A percentile compares a stretch with the other conserved stretches of the same genome.
Conservation (phyloP, 441 rosid genomes). For the Erysimum cheiri region DNA sequence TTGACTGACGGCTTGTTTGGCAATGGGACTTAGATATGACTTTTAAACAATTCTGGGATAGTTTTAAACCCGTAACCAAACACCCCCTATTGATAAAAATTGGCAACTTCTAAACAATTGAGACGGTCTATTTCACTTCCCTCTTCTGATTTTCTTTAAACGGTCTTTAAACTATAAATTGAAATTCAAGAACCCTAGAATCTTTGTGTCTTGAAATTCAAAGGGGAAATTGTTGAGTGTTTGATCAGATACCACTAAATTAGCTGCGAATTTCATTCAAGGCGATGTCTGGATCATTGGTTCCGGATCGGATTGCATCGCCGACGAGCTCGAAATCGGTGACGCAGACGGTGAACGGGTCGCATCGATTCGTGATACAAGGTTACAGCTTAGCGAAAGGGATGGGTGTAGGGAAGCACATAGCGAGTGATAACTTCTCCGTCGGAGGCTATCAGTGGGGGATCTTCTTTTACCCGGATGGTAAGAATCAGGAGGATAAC, state of each 20-base stretch:
- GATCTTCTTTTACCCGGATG: constrained; percentile 81
- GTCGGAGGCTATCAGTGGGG: constrained; percentile 85
- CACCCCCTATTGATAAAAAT: neutral
- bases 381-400: constrained; percentile 79
- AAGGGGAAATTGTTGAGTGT: too few species aligned
- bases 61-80: constrained; percentile 27
- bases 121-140: constrained; percentile 26
- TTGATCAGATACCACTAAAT: too few species aligned
- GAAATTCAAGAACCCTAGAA: constrained; percentile 41
- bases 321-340: constrained; percentile 62
- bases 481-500: constrained; percentile 72
- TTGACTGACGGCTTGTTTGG: constrained; percentile 41
- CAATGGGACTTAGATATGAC: constrained; percentile 6
- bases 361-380: constrained; percentile 70
- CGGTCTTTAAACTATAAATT: constrained; percentile 29
- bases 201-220: neutral
- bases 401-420: constrained; percentile 71
- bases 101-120: neutral
- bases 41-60: neutral
- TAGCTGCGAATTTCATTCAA: constrained; percentile 5
- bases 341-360: constrained; percentile 75
- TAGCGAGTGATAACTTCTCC: constrained; percentile 65
- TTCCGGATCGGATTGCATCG: constrained; percentile 48
- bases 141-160: constrained; percentile 29
- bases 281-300: constrained; percentile 41